A percentile compares a stretch with the other conserved stretches of the same genome.
phyloP scores from a whole-genome alignment of 2,329 filamentous ascomycete genomes.

The Amauroascus verrucosus region DNA sequence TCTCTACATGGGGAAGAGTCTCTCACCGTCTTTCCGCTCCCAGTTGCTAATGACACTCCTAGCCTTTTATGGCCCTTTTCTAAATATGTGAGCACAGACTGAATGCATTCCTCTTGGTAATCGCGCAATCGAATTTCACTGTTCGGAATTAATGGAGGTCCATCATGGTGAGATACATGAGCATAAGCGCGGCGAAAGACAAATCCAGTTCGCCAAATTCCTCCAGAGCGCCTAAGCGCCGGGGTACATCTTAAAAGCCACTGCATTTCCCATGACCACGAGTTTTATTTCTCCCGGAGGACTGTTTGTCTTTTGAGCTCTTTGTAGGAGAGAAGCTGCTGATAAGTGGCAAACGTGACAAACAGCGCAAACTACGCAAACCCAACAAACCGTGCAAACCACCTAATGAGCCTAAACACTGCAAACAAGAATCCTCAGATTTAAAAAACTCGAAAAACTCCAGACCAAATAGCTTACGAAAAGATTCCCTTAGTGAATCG shows the following conservation, averaged over 20 bases:
- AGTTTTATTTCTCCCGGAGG: background rate
- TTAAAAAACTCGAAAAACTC: too few species aligned
- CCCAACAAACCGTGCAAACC: conserved; percentile 29
- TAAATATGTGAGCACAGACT: conserved; percentile 62
- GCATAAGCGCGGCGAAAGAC: background rate
- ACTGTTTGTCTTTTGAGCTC: background rate
- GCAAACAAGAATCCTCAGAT: too few species aligned
- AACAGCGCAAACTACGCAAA: conserved; percentile 22
- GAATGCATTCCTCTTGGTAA: conserved; percentile 88
- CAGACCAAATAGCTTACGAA: background rate
- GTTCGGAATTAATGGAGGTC: conserved; percentile 14
- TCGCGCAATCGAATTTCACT: conserved; percentile 55
- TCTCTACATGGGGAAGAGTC: background rate
- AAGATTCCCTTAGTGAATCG: too few species aligned
- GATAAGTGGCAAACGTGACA: background rate
- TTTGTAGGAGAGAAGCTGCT: background rate
- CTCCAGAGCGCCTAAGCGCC: background rate
- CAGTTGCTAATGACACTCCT: conserved; percentile 77
- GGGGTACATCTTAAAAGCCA: conserved; percentile 24
- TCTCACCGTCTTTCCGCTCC: conserved; percentile 73
- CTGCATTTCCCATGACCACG: conserved; percentile 20
- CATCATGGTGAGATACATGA: background rate
- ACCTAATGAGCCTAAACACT: conserved; percentile 12
- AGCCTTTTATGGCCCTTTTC: conserved; percentile 63
- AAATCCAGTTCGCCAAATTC: background rate